phyloP scores from a whole-genome alignment of 1,139 yeast species.

The Candida albicans region DNA sequence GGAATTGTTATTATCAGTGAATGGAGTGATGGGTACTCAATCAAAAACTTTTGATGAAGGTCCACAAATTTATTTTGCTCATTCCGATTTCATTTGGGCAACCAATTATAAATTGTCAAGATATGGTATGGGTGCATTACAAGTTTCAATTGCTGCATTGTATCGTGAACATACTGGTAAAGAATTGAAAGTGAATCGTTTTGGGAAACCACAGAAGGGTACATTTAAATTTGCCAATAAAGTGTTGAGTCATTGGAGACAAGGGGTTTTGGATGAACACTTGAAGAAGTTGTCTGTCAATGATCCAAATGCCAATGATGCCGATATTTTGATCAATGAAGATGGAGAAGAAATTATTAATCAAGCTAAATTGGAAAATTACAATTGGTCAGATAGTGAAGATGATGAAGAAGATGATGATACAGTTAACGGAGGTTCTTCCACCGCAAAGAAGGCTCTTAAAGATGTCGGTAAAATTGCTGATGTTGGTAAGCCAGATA shows the following conservation, averaged over 20 bases:
- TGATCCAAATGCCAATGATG: constrained; percentile 47
- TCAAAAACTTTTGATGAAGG: constrained; percentile 72
- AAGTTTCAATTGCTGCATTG: constrained; percentile 79
- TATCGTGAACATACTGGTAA: constrained; percentile 79
- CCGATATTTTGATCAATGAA: constrained; percentile 48
- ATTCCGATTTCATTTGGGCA: constrained; percentile 87
- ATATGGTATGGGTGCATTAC: constrained; percentile 89
- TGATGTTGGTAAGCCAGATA: constrained; percentile 32
- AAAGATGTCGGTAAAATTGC: constrained; percentile 31
- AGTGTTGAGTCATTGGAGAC: constrained; percentile 74
- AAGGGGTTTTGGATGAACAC: constrained; percentile 72
- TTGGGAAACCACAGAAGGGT: constrained; percentile 84
- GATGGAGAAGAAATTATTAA: constrained; percentile 51
- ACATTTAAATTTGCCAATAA: constrained; percentile 79
- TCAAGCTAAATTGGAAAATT: constrained; percentile 44
- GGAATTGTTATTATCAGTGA: constrained; percentile 68
- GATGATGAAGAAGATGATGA: constrained; percentile 29
- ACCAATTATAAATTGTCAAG: constrained; percentile 77
- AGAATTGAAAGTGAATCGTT: constrained; percentile 72
- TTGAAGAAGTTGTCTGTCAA: constrained; percentile 53
- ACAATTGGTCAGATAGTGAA: constrained; percentile 28
- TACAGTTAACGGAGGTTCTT: constrained; percentile 4
- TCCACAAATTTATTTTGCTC: constrained; percentile 81
- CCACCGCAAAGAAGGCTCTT: too few species aligned
- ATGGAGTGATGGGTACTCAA: constrained; percentile 81